Conservation (phyloP, 176 grass and related monocot genomes). For the Chrysopogon serrulatus region DNA sequence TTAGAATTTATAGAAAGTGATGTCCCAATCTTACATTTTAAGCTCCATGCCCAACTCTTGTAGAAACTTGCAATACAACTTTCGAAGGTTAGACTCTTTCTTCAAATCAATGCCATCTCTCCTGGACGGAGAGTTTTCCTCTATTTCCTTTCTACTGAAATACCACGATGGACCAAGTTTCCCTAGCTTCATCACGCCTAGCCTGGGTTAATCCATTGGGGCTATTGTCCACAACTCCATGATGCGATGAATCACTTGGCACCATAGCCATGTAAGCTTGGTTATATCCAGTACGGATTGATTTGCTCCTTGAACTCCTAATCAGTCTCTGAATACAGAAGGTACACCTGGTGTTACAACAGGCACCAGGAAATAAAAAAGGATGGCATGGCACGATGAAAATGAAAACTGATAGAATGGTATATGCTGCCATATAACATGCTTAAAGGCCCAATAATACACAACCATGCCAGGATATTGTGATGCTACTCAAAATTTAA, state of each 20-base stretch:
- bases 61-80: conserved; percentile 85
- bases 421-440: neutral
- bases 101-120: conserved; percentile 88
- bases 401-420: neutral
- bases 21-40: conserved; percentile 82
- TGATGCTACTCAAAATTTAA: neutral
- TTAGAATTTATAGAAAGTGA: neutral
- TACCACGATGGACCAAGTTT: conserved; percentile 82
- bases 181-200: conserved; percentile 32
- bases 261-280: conserved; percentile 41
- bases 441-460: neutral
- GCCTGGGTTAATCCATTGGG: conserved; percentile 32
- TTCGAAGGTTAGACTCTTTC: conserved; percentile 74
- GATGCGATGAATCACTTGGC: conserved; percentile 47
- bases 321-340: conserved; percentile 10
- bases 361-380: neutral
- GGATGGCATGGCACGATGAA: neutral
- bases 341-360: neutral
- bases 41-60: conserved; percentile 94
- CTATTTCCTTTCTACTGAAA: conserved; percentile 84
- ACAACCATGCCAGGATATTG: neutral
- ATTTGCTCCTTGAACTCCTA: conserved; percentile 2
- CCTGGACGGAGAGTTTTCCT: conserved; percentile 90
- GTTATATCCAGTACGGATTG: conserved; percentile 10
- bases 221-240: conserved; percentile 54